A percentile compares a stretch with the other conserved stretches of the same genome.
phyloP scores from a whole-genome alignment of 1,139 yeast species.

The Hansenula anomala region DNA sequence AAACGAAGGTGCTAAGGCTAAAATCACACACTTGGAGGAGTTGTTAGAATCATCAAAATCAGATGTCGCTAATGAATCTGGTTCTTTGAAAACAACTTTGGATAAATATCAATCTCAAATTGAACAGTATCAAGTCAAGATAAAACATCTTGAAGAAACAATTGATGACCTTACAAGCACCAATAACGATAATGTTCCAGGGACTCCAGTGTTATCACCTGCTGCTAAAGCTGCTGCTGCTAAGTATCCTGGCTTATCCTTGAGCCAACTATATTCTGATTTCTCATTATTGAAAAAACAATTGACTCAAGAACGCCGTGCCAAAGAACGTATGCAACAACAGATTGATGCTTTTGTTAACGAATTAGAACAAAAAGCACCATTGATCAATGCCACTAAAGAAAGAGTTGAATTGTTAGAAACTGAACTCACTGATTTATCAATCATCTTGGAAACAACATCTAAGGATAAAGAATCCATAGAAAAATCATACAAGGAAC shows the following conservation, averaged over 20 bases:
- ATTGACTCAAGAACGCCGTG: conserved; percentile 62
- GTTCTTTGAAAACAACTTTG: conserved; percentile 25
- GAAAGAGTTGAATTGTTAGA: conserved; percentile 46
- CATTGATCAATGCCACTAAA: conserved; percentile 66
- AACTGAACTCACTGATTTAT: conserved; percentile 45
- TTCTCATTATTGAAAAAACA: conserved; percentile 62
- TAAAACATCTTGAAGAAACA: conserved; percentile 39
- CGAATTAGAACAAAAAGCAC: conserved; percentile 79
- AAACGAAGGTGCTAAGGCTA: conserved; percentile 37
- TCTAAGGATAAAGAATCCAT: conserved; percentile 36
- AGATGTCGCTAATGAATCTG: conserved; percentile 31
- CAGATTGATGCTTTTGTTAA: conserved; percentile 68
- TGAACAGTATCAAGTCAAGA: conserved; percentile 24
- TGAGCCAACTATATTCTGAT: conserved; percentile 67
- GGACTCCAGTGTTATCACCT: conserved; percentile 30
- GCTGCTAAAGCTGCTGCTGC: conserved; percentile 41
- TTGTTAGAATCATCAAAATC: conserved; percentile 38
- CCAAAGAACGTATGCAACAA: conserved; percentile 63
- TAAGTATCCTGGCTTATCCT: conserved; percentile 51
- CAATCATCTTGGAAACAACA: conserved; percentile 40
- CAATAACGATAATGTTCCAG: conserved; percentile 7
- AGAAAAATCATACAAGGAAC: conserved; percentile 23
- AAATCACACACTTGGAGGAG: conserved; percentile 45
- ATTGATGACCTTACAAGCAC: conserved; percentile 33
- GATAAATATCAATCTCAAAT: conserved; percentile 29